These are phyloP conservation scores for Serendipita indica DNA, from an alignment of 768 basidiomycete species.

Conservation along the genomic window DNA sequence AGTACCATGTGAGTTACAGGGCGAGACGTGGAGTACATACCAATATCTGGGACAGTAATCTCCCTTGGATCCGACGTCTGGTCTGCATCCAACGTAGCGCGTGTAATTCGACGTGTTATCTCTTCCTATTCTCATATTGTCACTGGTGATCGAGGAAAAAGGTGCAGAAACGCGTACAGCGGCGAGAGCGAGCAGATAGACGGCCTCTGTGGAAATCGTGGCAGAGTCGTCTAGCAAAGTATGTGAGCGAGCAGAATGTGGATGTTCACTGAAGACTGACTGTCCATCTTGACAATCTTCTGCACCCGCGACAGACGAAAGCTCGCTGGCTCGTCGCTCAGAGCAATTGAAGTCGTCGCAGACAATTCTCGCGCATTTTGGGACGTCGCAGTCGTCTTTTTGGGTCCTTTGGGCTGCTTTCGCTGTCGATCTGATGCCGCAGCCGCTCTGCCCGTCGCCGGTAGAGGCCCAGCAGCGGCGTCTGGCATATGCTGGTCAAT, in stretches of 20 bases:
- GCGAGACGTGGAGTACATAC: background rate
- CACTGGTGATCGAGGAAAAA: background rate
- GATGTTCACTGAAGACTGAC: background rate
- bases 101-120: conserved; percentile 7
- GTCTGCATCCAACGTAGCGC: background rate
- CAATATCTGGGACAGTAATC: background rate
- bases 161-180: conserved; percentile 2
- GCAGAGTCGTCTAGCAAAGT: background rate
- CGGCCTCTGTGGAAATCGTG: background rate
- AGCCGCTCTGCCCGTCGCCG: no score
- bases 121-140: background rate
- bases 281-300: conserved; percentile 2
- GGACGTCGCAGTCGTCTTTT: background rate
- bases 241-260: background rate
- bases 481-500: no score
- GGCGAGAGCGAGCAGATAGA: background rate
- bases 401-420: conserved; percentile 1
- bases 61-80: background rate
- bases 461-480: no score
- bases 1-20: background rate
- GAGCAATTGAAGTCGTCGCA: background rate
- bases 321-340: background rate
- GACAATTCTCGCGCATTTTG: background rate
- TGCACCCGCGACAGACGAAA: background rate
- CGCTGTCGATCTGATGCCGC: background rate